Base-by-base conservation (phyloP, 805 yeast genomes). In the Teunomyces kruisii region DNA sequence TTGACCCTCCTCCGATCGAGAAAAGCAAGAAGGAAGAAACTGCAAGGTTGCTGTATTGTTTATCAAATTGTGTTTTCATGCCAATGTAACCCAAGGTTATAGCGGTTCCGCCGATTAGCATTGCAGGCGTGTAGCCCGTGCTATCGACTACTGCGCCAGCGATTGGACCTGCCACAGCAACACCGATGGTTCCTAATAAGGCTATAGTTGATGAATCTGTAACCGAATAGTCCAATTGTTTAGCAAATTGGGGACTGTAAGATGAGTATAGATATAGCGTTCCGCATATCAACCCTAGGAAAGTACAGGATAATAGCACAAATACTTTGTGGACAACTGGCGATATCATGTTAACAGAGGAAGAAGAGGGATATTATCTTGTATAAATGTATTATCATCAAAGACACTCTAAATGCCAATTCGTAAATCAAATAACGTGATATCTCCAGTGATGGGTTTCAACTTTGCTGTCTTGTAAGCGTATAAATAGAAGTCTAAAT, bases 241-340 rank as follows among this genome's bases (percentile, higher is more conserved):
- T 62, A 1, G 90, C 87, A 44, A 86, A 71, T 59, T 87, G 94
- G 0, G 95, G 92, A 31, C 89, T 84, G 60, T 81, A 87, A 0
- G 88, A 87, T 7, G 88, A 81, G 64, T 82, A 87, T 38, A 86
- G 67, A 62, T 87, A 87, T 55, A 85, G 68, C 1, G 94, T 87
- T 1, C 95, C 95, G 53, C 88, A 80, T 13, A 77, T 76, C 39
- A 83, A 61, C 9, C 85, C 86, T 52, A 69, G 43, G 58, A 53
- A 56, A 15, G 66, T 61, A 47, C 62, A 58, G 39, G 60, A 51
- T 22, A 61, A 52, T 22, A 61, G 52, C 40, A 58, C 48, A 16
- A 58, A 49, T 22, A 55, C 52, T 40, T 57, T 55, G 32, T 48
- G 56, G 38, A 55, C 39, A 24, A 54, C 52, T 36, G 60, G 53